Base-by-base conservation (phyloP, 768 basidiomycete genomes). In the Podaxis sp. region DNA sequence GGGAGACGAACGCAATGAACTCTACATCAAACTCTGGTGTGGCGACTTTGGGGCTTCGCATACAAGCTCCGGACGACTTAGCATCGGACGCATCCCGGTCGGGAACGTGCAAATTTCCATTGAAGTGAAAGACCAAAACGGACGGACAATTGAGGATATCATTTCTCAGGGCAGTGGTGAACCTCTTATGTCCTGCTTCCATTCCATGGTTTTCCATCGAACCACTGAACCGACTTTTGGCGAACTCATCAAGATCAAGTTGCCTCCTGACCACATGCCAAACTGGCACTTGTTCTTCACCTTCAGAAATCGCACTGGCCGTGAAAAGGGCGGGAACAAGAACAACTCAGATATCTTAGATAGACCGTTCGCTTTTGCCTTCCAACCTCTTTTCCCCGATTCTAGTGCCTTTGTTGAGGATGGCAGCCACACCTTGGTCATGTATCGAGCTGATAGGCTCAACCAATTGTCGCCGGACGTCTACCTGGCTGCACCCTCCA, bases 1-100 rank as follows among this genome's bases (percentile, higher is more conserved):
- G 2, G 93, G 91, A 6, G 90, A 93, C 64, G 76, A 86, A n/a
- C 87, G 96, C 15, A 98, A 98, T 69, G 96, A 98, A 66, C 81
- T 98, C 12, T 98, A 98, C 74, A 84, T 98, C 77, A 97, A 97
- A 73, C 83, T 98, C 0, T 98, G 95, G 95, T 90, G 88, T 59
- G 96, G 93, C 41, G 91, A 94, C 65, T 98, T 98, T 71, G 75
- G 81, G 2, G 76, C 84, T 0, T 79, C 83, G 2, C 82, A 84
- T 63, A 74, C 73, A 46, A 75, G 76, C 27, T 75, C 78, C 47
- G 79, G 79, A 25, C 79, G 86, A 43, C 73, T 88, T 2, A 88
- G 89, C 49, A 79, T 91, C 55, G 80, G 86, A 22, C 82, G 88
- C 57, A 79, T 79, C 55, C 67, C 79, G 29, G 76, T 79, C 37